Evolutionary conservation across 306 rosid species (phyloP).

Genomic region (Dalbergia cultrata): DNA sequence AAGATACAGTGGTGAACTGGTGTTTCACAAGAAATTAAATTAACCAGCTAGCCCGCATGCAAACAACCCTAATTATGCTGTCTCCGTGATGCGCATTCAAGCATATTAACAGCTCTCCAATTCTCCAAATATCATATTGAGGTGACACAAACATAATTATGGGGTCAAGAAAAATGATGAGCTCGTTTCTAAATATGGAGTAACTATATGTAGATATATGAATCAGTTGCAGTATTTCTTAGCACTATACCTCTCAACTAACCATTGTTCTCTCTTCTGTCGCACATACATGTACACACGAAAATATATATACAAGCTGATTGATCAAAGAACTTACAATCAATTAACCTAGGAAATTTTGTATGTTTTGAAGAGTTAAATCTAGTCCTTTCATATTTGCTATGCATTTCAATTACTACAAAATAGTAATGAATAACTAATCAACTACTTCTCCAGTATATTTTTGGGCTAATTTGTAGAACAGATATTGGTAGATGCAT

Average conservation of each 20-base stretch:
- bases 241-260: not conserved
- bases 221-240: not conserved
- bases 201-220: not conserved
- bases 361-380: not conserved
- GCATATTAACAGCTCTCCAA: constrained; percentile 6
- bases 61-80: constrained; percentile 51
- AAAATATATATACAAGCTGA: not conserved
- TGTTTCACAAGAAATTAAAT: constrained; percentile 27
- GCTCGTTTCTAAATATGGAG: not conserved
- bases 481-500: not conserved
- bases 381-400: not conserved
- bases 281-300: not conserved
- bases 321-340: not conserved
- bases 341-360: not conserved
- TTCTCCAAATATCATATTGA: constrained; percentile 29
- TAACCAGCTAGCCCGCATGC: constrained; percentile 44
- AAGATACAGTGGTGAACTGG: not conserved
- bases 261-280: constrained; percentile 17
- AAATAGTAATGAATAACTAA: too few relatives aligned
- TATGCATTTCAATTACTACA: not conserved
- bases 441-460: too few relatives aligned
- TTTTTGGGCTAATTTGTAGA: too few relatives aligned
- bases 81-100: constrained; percentile 38
- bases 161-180: constrained; percentile 43
- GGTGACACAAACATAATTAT: constrained; percentile 45